phyloP scores from a whole-genome alignment of 1,139 yeast genomes.

The Candida pseudoviswanathii region DNA sequence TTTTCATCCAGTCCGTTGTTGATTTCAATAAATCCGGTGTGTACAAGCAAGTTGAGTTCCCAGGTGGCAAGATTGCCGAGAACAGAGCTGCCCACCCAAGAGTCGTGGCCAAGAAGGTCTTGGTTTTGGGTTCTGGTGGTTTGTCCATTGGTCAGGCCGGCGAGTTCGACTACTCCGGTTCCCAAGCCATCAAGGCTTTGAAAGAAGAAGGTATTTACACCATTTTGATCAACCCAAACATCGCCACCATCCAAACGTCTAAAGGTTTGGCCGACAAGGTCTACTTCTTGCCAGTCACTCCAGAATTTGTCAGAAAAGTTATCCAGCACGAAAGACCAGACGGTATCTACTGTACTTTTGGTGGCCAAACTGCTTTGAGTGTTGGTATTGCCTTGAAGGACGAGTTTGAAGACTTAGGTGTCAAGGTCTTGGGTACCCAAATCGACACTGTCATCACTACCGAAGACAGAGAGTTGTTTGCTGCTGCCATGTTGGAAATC shows the following conservation, averaged over 20 bases:
- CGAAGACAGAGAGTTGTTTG: conserved; percentile 95
- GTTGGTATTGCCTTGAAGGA: conserved; percentile 98
- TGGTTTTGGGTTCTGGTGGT: conserved; percentile 97
- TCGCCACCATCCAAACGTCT: conserved; percentile 97
- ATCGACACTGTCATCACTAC: conserved; percentile 92
- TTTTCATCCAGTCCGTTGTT: conserved; percentile 79
- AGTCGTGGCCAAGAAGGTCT: conserved; percentile 86
- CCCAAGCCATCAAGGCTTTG: conserved; percentile 95
- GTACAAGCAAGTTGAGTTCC: conserved; percentile 79
- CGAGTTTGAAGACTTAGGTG: conserved; percentile 84
- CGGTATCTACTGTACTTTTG: conserved; percentile 92
- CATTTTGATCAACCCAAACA: conserved; percentile 91
- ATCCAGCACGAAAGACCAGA: conserved; percentile 96
- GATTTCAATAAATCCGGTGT: conserved; percentile 57
- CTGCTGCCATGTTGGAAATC: conserved; percentile 91
- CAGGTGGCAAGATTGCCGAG: conserved; percentile 81
- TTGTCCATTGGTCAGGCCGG: conserved; percentile 99
- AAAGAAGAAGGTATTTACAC: conserved; percentile 86
- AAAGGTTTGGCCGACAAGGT: conserved; percentile 95
- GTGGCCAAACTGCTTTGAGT: conserved; percentile 97
- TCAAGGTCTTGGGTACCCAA: conserved; percentile 96
- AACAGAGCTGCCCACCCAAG: conserved; percentile 60
- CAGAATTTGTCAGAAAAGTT: conserved; percentile 91
- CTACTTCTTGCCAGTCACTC: conserved; percentile 93
- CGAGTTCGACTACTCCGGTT: conserved; percentile 96